Conservation (phyloP, 768 basidiomycete genomes). For the Kwoniella botswanensis region DNA sequence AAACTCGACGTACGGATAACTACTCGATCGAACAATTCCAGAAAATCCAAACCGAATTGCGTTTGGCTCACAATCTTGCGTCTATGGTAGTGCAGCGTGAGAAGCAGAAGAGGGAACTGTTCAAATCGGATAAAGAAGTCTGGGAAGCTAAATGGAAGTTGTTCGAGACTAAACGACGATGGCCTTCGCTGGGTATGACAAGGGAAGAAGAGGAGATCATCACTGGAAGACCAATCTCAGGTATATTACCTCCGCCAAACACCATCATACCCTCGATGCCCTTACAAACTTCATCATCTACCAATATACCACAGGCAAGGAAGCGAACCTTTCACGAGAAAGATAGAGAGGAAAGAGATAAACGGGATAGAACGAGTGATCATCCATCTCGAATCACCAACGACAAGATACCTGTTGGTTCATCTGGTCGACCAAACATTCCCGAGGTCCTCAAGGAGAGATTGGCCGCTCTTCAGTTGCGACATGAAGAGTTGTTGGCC, state of each 20-base stretch:
- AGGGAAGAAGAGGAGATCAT: slow-evolving; percentile 59
- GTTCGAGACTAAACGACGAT: slow-evolving; percentile 78
- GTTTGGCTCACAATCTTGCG: slow-evolving; percentile 74
- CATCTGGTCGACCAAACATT: slow-evolving; percentile 59
- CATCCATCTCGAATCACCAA: slow-evolving; percentile 24
- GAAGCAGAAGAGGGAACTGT: slow-evolving; percentile 71
- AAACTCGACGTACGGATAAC: slow-evolving; percentile 88
- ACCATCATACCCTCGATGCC: slow-evolving; percentile 59
- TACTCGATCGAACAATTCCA: slow-evolving; percentile 86
- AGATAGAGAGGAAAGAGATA: slow-evolving; percentile 53
- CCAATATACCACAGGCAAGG: slow-evolving; percentile 34
- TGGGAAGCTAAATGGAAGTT: slow-evolving; percentile 80
- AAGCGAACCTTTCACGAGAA: slow-evolving; percentile 35
- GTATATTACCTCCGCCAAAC: slow-evolving; percentile 6
- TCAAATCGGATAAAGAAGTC: slow-evolving; percentile 66
- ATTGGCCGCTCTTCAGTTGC: slow-evolving; percentile 65
- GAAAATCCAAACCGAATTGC: slow-evolving; percentile 77
- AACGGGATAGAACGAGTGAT: slow-evolving; percentile 42
- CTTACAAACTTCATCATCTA: slow-evolving; percentile 19
- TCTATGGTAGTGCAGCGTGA: slow-evolving; percentile 74
- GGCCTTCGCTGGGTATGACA: slow-evolving; percentile 55
- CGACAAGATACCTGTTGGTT: slow-evolving; percentile 18
- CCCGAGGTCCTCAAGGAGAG: slow-evolving; percentile 63
- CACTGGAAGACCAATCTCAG: slow-evolving; percentile 41
- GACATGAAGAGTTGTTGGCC: slow-evolving; percentile 68